Evolutionary conservation across 441 rosid species (phyloP).

Genomic region (Syzygium malaccense): DNA sequence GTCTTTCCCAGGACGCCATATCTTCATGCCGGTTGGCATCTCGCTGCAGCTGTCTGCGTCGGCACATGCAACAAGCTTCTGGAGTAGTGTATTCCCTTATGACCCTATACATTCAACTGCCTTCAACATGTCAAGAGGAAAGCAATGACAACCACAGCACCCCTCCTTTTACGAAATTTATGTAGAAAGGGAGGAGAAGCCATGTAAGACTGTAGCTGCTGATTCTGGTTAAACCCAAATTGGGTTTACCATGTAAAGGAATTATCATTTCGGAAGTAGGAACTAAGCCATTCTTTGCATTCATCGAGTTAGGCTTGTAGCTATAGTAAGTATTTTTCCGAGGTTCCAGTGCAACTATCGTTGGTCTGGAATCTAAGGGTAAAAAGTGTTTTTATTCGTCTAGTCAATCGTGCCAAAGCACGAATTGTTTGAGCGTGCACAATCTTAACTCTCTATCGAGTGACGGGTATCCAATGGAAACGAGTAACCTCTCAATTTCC

Average conservation of each 20-base stretch:
- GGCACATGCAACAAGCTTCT: constrained; percentile 92
- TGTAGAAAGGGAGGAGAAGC: neutral
- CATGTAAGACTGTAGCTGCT: neutral
- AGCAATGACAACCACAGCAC: neutral
- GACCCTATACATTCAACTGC: too few species aligned
- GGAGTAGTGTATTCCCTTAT: constrained; percentile 26
- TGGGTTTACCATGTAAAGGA: neutral
- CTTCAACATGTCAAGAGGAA: neutral
- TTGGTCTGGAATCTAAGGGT: neutral
- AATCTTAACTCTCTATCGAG: neutral
- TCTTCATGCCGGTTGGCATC: constrained; percentile 98
- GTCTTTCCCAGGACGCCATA: constrained; percentile 62
- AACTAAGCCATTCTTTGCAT: neutral
- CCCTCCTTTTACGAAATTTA: neutral
- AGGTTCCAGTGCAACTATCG: neutral
- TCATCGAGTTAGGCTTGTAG: neutral
- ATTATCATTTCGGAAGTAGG: neutral
- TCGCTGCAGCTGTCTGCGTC: constrained; percentile 91
- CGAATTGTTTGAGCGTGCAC: neutral
- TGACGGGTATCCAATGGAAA: neutral
- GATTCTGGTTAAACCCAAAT: neutral
- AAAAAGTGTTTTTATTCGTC: neutral
- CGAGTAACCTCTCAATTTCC: neutral
- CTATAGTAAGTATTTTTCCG: neutral
- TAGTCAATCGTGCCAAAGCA: neutral